Conservation (phyloP, 768 basidiomycete species). For the Sporobolomyces phaffii region DNA sequence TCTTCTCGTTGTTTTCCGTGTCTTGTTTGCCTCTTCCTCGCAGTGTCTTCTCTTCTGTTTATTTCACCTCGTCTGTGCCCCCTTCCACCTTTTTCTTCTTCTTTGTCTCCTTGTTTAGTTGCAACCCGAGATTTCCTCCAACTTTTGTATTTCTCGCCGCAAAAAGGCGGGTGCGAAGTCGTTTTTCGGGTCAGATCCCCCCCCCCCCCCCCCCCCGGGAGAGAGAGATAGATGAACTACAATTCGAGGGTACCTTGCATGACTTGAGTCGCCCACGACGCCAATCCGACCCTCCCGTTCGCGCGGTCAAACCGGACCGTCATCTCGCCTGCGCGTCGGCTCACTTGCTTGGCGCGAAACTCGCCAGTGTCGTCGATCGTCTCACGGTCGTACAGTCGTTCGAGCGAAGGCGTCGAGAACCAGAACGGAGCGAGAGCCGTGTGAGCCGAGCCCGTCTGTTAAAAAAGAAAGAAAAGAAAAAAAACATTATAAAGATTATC, state of each 20-base stretch:
- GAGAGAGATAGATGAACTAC: too few species aligned
- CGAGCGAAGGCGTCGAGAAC: slow-evolving; percentile 6
- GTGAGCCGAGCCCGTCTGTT: slow-evolving; percentile 45
- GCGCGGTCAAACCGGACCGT: background rate
- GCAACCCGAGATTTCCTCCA: background rate
- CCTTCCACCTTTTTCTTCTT: background rate
- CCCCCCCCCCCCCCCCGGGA: too few species aligned
- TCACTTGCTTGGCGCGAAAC: slow-evolving; percentile 17
- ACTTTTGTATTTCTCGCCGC: too few species aligned
- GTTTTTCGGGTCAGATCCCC: too few species aligned
- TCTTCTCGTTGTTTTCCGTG: background rate
- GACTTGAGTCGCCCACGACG: slow-evolving; percentile 9
- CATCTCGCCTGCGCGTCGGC: slow-evolving; percentile 14
- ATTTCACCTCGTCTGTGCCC: too few species aligned
- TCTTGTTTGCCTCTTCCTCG: background rate
- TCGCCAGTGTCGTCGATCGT: background rate
- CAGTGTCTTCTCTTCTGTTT: background rate
- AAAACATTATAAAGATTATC: too few species aligned
- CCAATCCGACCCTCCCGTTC: slow-evolving; percentile 6
- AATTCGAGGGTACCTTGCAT: background rate
- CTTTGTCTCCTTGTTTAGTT: background rate
- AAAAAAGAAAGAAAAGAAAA: too few species aligned
- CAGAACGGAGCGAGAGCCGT: slow-evolving; percentile 44
- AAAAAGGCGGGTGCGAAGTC: too few species aligned
- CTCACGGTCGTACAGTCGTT: background rate